Evolutionary conservation across 2,329 filamentous ascomycete genomes (phyloP).

Genomic region (Botrytis elliptica): DNA sequence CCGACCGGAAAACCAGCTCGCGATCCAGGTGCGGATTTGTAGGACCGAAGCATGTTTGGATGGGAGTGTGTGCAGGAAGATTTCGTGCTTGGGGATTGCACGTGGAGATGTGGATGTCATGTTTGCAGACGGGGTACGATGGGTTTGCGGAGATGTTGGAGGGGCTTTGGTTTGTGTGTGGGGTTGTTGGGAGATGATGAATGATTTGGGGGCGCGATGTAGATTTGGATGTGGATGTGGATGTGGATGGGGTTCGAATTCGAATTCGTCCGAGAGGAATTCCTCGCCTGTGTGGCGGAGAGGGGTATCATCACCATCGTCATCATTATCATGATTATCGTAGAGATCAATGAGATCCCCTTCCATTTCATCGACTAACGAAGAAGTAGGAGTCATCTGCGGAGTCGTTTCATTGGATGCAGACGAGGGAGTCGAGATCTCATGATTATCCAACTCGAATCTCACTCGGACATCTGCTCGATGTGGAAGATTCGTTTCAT

Average conservation of each 20-base stretch:
- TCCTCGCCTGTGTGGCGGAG: fast-evolving
- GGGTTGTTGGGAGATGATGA: background rate
- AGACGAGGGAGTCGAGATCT: background rate
- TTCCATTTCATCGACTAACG: background rate
- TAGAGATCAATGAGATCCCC: background rate
- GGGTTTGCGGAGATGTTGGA: background rate
- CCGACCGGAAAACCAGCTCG: constrained; percentile 3
- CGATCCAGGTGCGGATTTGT: background rate
- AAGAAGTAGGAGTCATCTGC: background rate
- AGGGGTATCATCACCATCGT: background rate
- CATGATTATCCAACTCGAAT: background rate
- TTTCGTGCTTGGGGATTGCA: background rate
- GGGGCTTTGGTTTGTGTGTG: fast-evolving
- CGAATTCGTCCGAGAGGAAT: background rate
- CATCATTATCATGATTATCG: background rate
- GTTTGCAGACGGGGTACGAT: background rate
- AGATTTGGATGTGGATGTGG: too few relatives aligned
- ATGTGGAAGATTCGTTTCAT: too few relatives aligned
- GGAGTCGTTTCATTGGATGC: background rate
- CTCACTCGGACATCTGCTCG: background rate
- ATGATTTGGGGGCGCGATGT: background rate
- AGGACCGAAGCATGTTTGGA: too few relatives aligned
- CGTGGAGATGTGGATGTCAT: background rate
- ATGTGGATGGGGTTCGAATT: too few relatives aligned
- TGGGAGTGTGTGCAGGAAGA: background rate